Evolutionary conservation across 1,284 basidiomycete genomes (phyloP), one percentile per base, ranked within the genome.

Genomic region (Rhodotorula sp.): DNA sequence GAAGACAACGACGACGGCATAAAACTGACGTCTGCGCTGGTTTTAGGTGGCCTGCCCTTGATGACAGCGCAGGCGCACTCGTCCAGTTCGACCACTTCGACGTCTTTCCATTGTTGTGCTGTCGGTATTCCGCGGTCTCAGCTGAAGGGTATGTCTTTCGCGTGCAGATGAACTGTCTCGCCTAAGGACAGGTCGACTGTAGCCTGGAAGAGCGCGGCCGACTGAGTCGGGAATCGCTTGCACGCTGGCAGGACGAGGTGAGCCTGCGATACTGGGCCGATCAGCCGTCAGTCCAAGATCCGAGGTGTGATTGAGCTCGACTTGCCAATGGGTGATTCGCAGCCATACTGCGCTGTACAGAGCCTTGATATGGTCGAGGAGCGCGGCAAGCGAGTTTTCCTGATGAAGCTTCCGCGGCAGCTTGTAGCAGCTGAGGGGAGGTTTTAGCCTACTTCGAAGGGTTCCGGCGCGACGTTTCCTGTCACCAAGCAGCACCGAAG

Each of bases 111-210:
- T 54, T 68, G 64, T 61, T 78, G 77, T 5, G 77, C 77, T 78
- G 64, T 57, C n/a, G 46, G n/a, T 2, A 18, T 2, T 3, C 47
- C 5, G 2, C 16, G 18, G 16, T 26, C 12, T 47, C 7, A 26
- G n/a, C 46, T 14, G n/a, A 56, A 46, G 23, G 23, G 15, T 8
- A 15, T 7, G 21, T 26, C n/a, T n/a, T 3, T 20, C n/a, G n/a
- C 3, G 8, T 7, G 46, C 5, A 48, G n/a, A 29, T 43, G 12
- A 23, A 54, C 18, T 1, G 8, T 8, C 67, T 18, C 20, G 71
- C 77, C 65, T 47, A 78, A 73, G 75, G 66, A 79, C 75, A 83
- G 77, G 68, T 83, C 81, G 39, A 76, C 69, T 49, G 73, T 80
- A 20, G 81, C 73, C 56, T 81, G 81, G 29, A 80, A 77, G 48